These are phyloP conservation scores for Argentina anserina DNA, from an alignment of 306 rosid genomes.

Conservation along the genomic window DNA sequence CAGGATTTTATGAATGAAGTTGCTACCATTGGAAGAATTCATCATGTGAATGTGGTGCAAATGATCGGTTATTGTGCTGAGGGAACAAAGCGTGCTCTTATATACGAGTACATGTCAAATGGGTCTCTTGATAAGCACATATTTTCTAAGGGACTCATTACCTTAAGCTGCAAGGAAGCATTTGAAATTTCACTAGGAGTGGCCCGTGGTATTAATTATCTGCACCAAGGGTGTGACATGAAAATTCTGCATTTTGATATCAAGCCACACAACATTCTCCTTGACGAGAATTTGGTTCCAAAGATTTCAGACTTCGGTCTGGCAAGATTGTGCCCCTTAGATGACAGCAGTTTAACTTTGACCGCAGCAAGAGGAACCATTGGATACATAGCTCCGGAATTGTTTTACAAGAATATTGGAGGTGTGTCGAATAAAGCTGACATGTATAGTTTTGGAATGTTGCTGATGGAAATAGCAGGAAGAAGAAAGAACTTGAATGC, in stretches of 20 bases:
- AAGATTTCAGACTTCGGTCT: conserved; percentile 9
- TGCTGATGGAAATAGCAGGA: too few species aligned
- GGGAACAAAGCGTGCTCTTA: conserved; percentile 9
- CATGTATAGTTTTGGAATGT: too few species aligned
- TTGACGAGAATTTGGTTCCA: neutral
- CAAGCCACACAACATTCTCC: conserved; percentile 20
- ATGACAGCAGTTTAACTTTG: neutral
- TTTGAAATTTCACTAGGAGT: conserved; percentile 7
- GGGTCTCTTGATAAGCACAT: conserved; percentile 12
- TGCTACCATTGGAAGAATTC: conserved; percentile 12
- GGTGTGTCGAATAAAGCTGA: too few species aligned
- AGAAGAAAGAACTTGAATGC: conserved; percentile 1
- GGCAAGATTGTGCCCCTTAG: conserved; percentile 1
- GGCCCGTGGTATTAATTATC: conserved; percentile 1
- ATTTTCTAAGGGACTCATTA: neutral
- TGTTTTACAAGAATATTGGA: too few species aligned
- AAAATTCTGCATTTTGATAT: conserved; percentile 13
- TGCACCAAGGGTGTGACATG: conserved; percentile 11
- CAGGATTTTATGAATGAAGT: conserved; percentile 18
- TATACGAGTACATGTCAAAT: neutral
- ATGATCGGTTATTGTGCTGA: neutral
- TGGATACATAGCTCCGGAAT: too few species aligned
- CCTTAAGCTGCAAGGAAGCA: neutral
- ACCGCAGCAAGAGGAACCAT: too few species aligned
- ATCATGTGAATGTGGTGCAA: conserved; percentile 6